Evolutionary conservation across 768 basidiomycete species (phyloP), one percentile per base, ranked within the genome.

Genomic region (Trametes villosa): DNA sequence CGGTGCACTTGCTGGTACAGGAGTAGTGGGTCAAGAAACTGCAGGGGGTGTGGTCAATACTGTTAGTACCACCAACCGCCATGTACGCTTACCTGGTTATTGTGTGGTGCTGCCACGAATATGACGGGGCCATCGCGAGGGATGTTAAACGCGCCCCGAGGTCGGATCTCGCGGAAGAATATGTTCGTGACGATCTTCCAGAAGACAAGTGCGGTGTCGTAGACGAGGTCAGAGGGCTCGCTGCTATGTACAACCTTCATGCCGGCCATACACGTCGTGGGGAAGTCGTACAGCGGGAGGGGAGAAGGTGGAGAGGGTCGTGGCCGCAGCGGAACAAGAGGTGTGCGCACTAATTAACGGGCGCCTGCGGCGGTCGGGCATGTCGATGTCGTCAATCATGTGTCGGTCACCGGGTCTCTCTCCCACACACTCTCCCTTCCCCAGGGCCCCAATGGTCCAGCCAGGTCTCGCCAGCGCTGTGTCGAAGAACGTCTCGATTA

Each of bases 121-220:
- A 98, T 92, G 54, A 96, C 85, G 2, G 96, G 92, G 0, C 94
- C 96, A 59, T 92, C 84, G 58, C 82, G 82, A 26, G 96, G 96
- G 60, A 98, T 92, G 72, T 97, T 92, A 83, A 91, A 98, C 33
- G 95, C 91, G 51, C 96, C 93, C 74, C 96, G 81, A 4, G 95
- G 92, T 59, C 96, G 83, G 68, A 98, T 88, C 77, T 98, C 96
- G 66, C 96, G 81, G 79, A 98, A 98, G 82, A 98, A 98, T 67
- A 98, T 87, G 76, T 91, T 91, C 65, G 91, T 93, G 58, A 96
- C 83, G 2, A 83, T 78, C 58, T 89, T 78, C 92, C 92, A 96
- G 59, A 96, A 93, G 47, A 91, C 71, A 74, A 96, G 85, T 40
- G 86, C 86, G 27, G 85, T 79, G 70, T 94, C 90, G 71, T 94